A percentile compares a stretch with the other conserved stretches of the same genome.
phyloP scores from a whole-genome alignment of 495 filamentous ascomycete genomes.

The Penicillium samsonianum region DNA sequence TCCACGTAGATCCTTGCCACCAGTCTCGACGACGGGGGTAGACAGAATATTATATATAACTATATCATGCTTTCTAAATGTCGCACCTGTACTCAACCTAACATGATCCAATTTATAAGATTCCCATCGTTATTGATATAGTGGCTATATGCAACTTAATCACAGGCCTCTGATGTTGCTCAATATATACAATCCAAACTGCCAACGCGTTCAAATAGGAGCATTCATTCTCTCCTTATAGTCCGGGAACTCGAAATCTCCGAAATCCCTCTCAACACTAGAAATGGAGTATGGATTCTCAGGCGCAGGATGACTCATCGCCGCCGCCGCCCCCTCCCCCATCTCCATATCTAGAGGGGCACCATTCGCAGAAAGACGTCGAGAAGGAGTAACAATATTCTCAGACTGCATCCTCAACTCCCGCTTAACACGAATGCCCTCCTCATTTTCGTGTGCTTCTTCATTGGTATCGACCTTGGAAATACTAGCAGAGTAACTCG shows the following conservation, averaged over 20 bases:
- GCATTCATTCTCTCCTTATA: conserved; percentile 34
- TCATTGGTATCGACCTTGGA: conserved; percentile 15
- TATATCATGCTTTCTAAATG: too few relatives aligned
- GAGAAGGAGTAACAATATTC: neutral
- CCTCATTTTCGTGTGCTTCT: conserved; percentile 4
- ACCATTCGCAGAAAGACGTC: neutral
- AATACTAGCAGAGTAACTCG: conserved; percentile 33
- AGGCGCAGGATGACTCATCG: neutral
- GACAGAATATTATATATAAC: neutral
- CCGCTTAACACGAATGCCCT: conserved; percentile 36
- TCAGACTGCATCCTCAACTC: conserved; percentile 35
- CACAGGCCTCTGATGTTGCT: neutral
- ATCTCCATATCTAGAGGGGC: conserved; percentile 19
- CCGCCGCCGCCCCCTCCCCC: neutral
- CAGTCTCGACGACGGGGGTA: neutral
- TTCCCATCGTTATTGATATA: neutral
- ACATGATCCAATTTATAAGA: neutral
- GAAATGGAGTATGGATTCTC: conserved; percentile 3
- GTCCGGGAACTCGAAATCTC: conserved; percentile 33
- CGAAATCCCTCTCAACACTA: conserved; percentile 31
- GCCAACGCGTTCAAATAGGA: conserved; percentile 13
- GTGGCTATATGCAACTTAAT: neutral
- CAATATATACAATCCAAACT: conserved; percentile 3
- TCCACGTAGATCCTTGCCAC: neutral
- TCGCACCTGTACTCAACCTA: too few relatives aligned